Evolutionary conservation across 2,329 filamentous ascomycete species (phyloP).

Genomic region (Mariannaea elegans): DNA sequence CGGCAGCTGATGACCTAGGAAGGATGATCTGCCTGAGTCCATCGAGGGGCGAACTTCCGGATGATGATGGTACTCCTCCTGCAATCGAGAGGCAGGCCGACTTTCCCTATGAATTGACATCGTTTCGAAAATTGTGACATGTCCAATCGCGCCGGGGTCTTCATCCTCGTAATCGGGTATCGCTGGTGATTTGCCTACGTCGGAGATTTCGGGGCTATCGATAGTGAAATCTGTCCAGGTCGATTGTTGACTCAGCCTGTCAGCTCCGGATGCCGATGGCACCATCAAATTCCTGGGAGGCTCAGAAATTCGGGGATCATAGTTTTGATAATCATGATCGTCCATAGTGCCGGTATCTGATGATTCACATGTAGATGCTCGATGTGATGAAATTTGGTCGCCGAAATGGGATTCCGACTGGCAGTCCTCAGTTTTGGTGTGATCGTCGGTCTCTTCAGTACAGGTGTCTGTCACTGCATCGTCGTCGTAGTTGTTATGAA

Average conservation of each 20-base stretch:
- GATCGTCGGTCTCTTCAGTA: constrained; percentile 48
- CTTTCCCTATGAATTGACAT: constrained; percentile 40
- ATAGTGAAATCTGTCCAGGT: constrained; percentile 70
- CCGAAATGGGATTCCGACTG: constrained; percentile 41
- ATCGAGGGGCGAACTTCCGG: constrained; percentile 35
- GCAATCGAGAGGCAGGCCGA: constrained; percentile 27
- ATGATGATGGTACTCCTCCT: constrained; percentile 33
- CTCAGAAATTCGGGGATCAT: constrained; percentile 44
- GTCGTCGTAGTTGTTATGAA: constrained; percentile 41
- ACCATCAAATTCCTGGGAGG: constrained; percentile 57
- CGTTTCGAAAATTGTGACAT: constrained; percentile 46
- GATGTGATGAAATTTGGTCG: constrained; percentile 44
- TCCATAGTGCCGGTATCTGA: constrained; percentile 44
- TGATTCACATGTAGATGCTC: constrained; percentile 53
- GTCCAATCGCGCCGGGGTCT: constrained; percentile 41
- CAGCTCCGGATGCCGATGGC: constrained; percentile 53
- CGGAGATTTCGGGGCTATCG: constrained; percentile 58
- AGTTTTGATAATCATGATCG: constrained; percentile 38
- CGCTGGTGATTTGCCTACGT: constrained; percentile 41
- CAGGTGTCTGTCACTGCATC: constrained; percentile 47
- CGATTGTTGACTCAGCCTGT: constrained; percentile 64
- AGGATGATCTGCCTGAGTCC: constrained; percentile 40
- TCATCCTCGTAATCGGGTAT: constrained; percentile 38
- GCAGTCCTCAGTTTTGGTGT: constrained; percentile 40
- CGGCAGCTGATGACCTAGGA: constrained; percentile 53